A percentile compares a stretch with the other conserved stretches of the same genome.
Evolutionary conservation across 805 yeast genomes (phyloP).

Genomic region (Lipomyces sp.): DNA sequence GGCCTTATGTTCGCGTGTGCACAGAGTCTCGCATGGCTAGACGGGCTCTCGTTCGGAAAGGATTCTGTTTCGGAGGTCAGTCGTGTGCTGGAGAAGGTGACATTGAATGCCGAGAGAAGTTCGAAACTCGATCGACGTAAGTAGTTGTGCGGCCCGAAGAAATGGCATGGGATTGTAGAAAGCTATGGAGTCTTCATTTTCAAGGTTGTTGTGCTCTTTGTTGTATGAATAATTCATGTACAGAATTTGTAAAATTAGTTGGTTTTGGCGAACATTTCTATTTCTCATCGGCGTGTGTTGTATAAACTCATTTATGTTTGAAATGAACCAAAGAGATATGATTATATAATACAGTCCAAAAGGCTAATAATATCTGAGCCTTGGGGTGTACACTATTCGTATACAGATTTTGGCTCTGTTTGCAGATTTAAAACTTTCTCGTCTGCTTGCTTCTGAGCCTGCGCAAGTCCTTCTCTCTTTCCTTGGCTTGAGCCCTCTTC

Average conservation of each 20-base stretch:
- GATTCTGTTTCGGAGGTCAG: constrained; percentile 8
- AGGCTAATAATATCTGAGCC: not conserved
- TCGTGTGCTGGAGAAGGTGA: constrained; percentile 18
- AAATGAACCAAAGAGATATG: no score
- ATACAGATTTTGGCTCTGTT: no score
- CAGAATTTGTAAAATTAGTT: no score
- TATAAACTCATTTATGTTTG: no score
- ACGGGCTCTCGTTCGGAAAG: constrained; percentile 14
- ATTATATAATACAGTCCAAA: not conserved
- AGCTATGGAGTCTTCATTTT: not conserved
- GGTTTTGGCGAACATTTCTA: no score
- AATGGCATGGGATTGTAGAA: not conserved
- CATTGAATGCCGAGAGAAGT: constrained; percentile 15
- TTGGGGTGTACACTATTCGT: no score
- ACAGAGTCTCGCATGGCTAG: constrained; percentile 19
- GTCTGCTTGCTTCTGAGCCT: constrained; percentile 60
- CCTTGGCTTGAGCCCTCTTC: constrained; percentile 72
- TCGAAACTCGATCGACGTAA: no score
- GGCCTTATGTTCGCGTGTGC: constrained; percentile 26
- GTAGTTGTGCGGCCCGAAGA: no score
- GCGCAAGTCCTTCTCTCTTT: constrained; percentile 78
- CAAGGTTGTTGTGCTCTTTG: no score
- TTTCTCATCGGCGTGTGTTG: no score
- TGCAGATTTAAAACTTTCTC: constrained; percentile 5
- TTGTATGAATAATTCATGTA: no score